A percentile compares a stretch with the other conserved stretches of the same genome.
These are phyloP conservation scores for Colletotrichum trifolii DNA, from an alignment of 2,329 filamentous ascomycete genomes.

Conservation along the genomic window DNA sequence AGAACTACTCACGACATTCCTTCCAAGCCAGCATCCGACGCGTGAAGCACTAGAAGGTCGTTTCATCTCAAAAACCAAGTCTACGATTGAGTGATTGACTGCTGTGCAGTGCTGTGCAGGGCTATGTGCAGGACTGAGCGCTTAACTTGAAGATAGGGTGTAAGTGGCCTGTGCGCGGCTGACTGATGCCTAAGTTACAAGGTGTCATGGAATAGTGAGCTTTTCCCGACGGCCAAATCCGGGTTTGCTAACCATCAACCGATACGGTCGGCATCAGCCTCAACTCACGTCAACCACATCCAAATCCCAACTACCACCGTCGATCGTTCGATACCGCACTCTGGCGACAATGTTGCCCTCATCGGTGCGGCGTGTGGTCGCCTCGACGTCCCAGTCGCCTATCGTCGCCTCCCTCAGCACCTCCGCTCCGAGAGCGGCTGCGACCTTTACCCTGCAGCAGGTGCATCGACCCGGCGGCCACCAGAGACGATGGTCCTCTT, in stretches of 20 bases:
- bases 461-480: constrained; percentile 46
- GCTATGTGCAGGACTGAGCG: neutral
- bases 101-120: too few relatives aligned
- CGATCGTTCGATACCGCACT: constrained; percentile 34
- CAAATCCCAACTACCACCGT: constrained; percentile 10
- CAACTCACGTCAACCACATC: constrained; percentile 15
- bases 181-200: constrained; percentile 34
- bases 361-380: constrained; percentile 66
- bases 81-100: neutral
- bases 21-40: neutral
- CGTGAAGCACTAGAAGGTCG: constrained; percentile 1
- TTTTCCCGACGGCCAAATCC: constrained; percentile 52
- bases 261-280: constrained; percentile 46
- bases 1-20: constrained; percentile 6
- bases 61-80: constrained; percentile 18
- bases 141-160: neutral
- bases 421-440: constrained; percentile 52
- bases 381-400: constrained; percentile 57
- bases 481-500: constrained; percentile 69
- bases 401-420: constrained; percentile 56
- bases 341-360: constrained; percentile 58
- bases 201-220: constrained; percentile 41
- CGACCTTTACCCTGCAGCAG: constrained; percentile 44
- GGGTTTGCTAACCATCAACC: constrained; percentile 45
- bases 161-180: constrained; percentile 21